Evolutionary conservation across 371 early-diverging fungal species (phyloP).

Genomic region (Mortierella polycephala): DNA sequence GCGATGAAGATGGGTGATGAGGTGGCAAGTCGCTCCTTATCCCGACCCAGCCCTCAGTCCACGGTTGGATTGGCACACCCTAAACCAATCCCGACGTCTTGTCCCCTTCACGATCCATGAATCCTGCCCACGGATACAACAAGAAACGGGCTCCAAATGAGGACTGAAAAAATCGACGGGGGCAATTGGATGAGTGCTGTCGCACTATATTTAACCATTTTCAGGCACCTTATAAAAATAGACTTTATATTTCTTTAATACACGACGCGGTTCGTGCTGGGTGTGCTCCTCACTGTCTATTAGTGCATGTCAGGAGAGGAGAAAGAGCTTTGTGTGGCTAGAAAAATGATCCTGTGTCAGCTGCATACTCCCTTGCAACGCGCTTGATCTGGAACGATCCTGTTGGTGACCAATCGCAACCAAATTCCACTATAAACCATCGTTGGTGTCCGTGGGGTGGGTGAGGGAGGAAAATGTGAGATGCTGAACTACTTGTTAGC

Average conservation of each 20-base stretch:
- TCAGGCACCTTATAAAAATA: no score
- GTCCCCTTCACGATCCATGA: background rate
- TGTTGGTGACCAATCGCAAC: background rate
- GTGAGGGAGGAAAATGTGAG: no score
- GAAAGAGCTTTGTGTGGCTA: background rate
- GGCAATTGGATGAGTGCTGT: no score
- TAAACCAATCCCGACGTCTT: background rate
- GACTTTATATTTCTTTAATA: background rate
- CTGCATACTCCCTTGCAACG: background rate
- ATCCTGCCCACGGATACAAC: conserved; percentile 21
- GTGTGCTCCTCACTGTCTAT: no score
- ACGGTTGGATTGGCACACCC: background rate
- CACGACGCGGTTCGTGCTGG: background rate
- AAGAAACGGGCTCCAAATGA: background rate
- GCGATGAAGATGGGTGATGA: background rate
- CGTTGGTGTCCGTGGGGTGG: no score
- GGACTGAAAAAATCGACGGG: no score
- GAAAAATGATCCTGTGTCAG: background rate
- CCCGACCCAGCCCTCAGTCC: background rate
- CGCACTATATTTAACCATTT: no score
- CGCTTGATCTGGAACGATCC: conserved; percentile 27
- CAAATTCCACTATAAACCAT: background rate
- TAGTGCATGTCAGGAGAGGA: background rate
- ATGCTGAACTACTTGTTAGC: no score
- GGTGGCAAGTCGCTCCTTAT: background rate